Base-by-base conservation (phyloP, 495 filamentous ascomycete species). In the Hyaloscypha bicolor region DNA sequence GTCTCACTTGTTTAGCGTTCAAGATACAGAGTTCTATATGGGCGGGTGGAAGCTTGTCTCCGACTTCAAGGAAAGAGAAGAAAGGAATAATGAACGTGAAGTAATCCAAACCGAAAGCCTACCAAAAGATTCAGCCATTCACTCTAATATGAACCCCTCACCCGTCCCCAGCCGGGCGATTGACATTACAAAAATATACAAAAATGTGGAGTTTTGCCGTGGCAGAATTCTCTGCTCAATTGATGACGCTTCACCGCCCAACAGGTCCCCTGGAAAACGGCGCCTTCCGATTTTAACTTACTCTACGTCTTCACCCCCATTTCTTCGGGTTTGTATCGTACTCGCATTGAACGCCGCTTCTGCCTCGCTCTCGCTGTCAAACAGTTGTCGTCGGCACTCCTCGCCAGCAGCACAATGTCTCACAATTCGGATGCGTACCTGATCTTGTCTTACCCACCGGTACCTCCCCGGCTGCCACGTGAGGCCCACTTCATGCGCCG, bases 371-470 rank as follows among this genome's bases (percentile, higher is more conserved):
- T 48, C 16, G 42, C 11, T 19, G 11, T 16, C 42, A 37, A 37
- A 37, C 6, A 55, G 21, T 55, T 12, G 30, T 30, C 32, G 55
- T 57, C 55, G 21, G 29, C 55, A 14, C 3, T 11, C 29, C 55
- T 57, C 55, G 32, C 55, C 30, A 48, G 55, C 30, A 31, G 21
- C 55, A 57, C 29, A 30, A 9, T 57, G 21, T 57, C 32, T 57
- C 25, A 57, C 16, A 33, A 22, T 30, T 19, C 55, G 55, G 55
- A 21, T 16, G 11, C 55, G 32, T 57, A 57, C 55, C 32, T 31
- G 19, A 57, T 57, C 55, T 57, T 31, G 55, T 57, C 22, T 21
- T 31, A 29, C 55, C 12, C 55, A 33, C 55, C 42, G 42, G 42
- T 16, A 19, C 11, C 42, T 48, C 42, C 42, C 16, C 42, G 11